phyloP scores from a whole-genome alignment of 2,329 filamentous ascomycete genomes.

The Aureobasidium subglaciale region DNA sequence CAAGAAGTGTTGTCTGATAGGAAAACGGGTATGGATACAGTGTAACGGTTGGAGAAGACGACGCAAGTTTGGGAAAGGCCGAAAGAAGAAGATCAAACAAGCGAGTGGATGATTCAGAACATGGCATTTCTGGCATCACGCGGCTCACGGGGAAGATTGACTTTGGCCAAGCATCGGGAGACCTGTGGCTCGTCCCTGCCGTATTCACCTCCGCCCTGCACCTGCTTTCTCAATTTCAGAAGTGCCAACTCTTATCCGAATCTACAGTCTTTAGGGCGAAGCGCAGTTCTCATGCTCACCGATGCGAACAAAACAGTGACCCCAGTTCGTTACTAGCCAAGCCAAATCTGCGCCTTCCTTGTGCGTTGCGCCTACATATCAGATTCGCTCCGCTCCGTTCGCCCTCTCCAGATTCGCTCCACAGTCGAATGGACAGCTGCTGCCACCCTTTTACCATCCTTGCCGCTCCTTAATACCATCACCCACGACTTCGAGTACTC shows the following conservation, averaged over 20 bases:
- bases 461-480: background rate
- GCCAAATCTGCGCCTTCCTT: background rate
- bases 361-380: conserved; percentile 3
- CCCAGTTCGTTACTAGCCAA: no score
- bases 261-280: background rate
- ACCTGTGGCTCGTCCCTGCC: conserved; percentile 3
- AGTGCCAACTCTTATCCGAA: background rate
- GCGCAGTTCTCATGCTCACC: background rate
- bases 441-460: background rate
- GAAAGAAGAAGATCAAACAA: background rate
- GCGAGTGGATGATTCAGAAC: background rate
- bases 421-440: conserved; percentile 12
- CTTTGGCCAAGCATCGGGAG: conserved; percentile 9
- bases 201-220: background rate
- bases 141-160: background rate
- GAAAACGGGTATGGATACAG: background rate
- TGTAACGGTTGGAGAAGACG: background rate
- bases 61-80: background rate
- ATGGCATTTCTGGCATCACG: conserved; percentile 8
- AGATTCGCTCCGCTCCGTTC: background rate
- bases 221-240: conserved; percentile 3
- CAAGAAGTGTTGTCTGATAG: background rate
- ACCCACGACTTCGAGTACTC: background rate
- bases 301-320: conserved; percentile 3
- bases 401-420: conserved; percentile 11